Evolutionary conservation across 2,329 filamentous ascomycete species (phyloP).

Genomic region (Fusarium agapanthi): DNA sequence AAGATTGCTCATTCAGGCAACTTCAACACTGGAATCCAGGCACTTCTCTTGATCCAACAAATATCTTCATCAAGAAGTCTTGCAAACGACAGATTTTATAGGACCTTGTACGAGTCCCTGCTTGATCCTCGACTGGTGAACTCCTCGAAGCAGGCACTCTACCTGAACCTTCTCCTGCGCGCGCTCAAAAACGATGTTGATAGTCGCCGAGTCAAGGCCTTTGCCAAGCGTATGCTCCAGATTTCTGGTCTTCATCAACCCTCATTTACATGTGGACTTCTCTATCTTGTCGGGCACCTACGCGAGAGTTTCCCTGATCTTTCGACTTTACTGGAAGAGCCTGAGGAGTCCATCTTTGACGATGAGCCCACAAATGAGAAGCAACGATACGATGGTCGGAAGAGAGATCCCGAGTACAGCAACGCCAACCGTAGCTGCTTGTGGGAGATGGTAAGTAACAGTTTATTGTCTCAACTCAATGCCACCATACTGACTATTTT

Average conservation of each 20-base stretch:
- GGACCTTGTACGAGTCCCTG: constrained; percentile 93
- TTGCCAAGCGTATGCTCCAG: constrained; percentile 92
- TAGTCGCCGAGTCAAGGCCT: constrained; percentile 91
- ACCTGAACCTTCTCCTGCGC: constrained; percentile 90
- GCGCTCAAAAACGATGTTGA: constrained; percentile 91
- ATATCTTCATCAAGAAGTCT: constrained; percentile 82
- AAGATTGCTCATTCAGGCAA: constrained; percentile 96
- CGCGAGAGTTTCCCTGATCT: constrained; percentile 82
- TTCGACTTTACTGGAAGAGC: constrained; percentile 78
- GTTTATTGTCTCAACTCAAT: neutral
- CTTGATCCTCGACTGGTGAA: constrained; percentile 87
- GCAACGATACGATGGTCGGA: constrained; percentile 81
- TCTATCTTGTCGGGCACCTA: constrained; percentile 87
- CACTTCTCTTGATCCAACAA: constrained; percentile 93
- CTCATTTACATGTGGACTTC: constrained; percentile 89
- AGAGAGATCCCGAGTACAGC: constrained; percentile 89
- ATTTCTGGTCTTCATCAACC: constrained; percentile 88
- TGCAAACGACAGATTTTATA: constrained; percentile 90
- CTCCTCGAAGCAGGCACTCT: constrained; percentile 95
- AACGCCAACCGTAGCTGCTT: constrained; percentile 93
- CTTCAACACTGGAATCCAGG: constrained; percentile 98
- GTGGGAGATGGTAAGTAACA: constrained; percentile 80
- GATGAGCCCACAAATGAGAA: constrained; percentile 60
- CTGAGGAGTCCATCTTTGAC: constrained; percentile 74
- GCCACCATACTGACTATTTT: constrained; percentile 30